phyloP scores from a whole-genome alignment of 2,329 filamentous ascomycete genomes.

The Neofusicoccum parvum region DNA sequence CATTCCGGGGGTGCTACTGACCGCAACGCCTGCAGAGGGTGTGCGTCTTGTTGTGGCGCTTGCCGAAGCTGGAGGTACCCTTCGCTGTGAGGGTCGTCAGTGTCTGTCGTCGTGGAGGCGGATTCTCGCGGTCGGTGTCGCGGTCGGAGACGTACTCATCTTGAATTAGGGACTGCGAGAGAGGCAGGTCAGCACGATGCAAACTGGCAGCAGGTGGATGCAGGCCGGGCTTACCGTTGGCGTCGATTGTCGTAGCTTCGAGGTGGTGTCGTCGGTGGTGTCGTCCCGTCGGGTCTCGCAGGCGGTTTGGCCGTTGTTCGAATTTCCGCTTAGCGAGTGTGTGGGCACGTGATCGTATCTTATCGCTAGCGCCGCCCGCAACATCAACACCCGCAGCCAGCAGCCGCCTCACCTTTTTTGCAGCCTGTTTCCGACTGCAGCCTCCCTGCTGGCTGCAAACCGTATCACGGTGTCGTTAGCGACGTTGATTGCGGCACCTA shows the following conservation, averaged over 20 bases:
- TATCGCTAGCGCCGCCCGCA: conserved; percentile 3
- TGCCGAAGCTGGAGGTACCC: conserved; percentile 72
- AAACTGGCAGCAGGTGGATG: background rate
- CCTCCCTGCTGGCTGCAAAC: no score
- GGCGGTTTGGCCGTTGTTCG: conserved; percentile 17
- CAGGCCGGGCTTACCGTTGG: conserved; percentile 14
- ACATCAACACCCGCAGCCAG: background rate
- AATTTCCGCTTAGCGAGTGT: conserved; percentile 20
- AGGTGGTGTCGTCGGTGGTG: conserved; percentile 23
- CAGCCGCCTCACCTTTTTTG: no score
- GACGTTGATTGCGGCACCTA: no score
- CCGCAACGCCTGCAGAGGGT: conserved; percentile 97
- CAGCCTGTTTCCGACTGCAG: no score
- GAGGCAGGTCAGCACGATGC: conserved; percentile 4
- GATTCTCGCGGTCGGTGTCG: conserved; percentile 21
- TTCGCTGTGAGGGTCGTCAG: conserved; percentile 61
- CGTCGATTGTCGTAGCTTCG: conserved; percentile 22
- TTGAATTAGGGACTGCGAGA: conserved; percentile 53
- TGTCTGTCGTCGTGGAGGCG: conserved; percentile 33
- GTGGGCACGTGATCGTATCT: conserved; percentile 11
- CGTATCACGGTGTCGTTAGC: no score
- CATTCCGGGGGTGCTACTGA: conserved; percentile 57
- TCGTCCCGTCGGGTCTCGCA: conserved; percentile 21
- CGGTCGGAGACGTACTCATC: conserved; percentile 56
- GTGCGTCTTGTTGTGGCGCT: conserved; percentile 98